Percentiles rank a stretch among this genome's conserved stretches.
Evolutionary conservation across 805 yeast genomes (phyloP).

Genomic region (Zygoascus ofunaensis): DNA sequence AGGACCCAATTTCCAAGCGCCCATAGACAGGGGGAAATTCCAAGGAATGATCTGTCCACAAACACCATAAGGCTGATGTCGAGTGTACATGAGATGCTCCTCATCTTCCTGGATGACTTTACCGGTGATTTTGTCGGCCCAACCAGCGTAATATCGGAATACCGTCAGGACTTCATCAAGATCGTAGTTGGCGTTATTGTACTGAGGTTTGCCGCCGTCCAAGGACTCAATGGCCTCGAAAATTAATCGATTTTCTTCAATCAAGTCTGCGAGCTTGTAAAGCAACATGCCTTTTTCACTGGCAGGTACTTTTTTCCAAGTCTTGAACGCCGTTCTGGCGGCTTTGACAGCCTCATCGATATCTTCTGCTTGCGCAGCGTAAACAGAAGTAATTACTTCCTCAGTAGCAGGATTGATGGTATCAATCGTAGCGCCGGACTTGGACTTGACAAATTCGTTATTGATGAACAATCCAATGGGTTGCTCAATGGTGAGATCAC

Average conservation of each 20-base stretch:
- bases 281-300: constrained; percentile 53
- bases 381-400: constrained; percentile 54
- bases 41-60: constrained; percentile 66
- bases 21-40: constrained; percentile 65
- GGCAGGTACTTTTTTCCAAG: constrained; percentile 46
- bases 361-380: constrained; percentile 58
- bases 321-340: constrained; percentile 45
- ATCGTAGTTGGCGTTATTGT: constrained; percentile 12
- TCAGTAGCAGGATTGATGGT: constrained; percentile 39
- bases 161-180: constrained; percentile 36
- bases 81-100: constrained; percentile 56
- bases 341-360: constrained; percentile 48
- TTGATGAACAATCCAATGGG: constrained; percentile 87
- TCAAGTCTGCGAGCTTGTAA: constrained; percentile 65
- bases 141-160: constrained; percentile 62
- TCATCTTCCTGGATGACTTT: constrained; percentile 50
- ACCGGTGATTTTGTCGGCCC: constrained; percentile 62
- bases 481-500: constrained; percentile 60
- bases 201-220: constrained; percentile 76
- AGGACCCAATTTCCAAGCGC: constrained; percentile 75
- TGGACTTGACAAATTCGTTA: constrained; percentile 52
- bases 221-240: constrained; percentile 76
- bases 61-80: constrained; percentile 58
- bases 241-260: constrained; percentile 62
- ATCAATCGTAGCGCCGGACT: constrained; percentile 48